A percentile compares a stretch with the other conserved stretches of the same genome.
Evolutionary conservation across 176 grass and related monocot genomes (phyloP).

Genomic region (Guadua angustifolia): DNA sequence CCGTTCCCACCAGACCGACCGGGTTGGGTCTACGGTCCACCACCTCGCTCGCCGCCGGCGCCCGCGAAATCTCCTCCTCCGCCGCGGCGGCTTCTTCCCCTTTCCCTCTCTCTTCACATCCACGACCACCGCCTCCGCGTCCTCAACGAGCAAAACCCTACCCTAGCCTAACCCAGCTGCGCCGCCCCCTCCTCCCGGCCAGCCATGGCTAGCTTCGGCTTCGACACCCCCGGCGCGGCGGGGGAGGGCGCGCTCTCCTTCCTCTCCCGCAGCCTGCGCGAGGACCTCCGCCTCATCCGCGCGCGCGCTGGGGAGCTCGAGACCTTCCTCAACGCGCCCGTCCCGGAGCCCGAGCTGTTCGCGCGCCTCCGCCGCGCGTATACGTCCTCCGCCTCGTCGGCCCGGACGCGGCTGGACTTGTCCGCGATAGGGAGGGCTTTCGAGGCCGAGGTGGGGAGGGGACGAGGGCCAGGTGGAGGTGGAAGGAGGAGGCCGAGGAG

Average conservation of each 20-base stretch:
- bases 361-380: constrained; percentile 59
- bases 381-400: constrained; percentile 44
- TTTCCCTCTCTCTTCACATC: neutral
- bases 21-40: neutral
- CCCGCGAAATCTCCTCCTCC: constrained; percentile 58
- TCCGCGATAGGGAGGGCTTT: constrained; percentile 76
- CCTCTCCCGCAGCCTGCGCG: constrained; percentile 69
- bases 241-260: constrained; percentile 80
- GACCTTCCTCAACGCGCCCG: constrained; percentile 71
- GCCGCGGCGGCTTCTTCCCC: neutral
- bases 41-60: constrained; percentile 20
- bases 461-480: constrained; percentile 15
- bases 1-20: neutral
- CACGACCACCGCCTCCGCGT: neutral
- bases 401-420: constrained; percentile 68
- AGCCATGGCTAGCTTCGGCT: constrained; percentile 67
- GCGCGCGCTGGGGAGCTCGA: constrained; percentile 74
- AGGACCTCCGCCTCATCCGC: constrained; percentile 84
- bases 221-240: constrained; percentile 52
- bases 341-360: constrained; percentile 74
- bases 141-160: constrained; percentile 22
- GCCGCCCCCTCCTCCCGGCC: neutral
- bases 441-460: constrained; percentile 58
- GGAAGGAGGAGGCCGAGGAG: constrained; percentile 54
- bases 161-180: neutral